A percentile compares a stretch with the other conserved stretches of the same genome.
phyloP scores from a whole-genome alignment of 805 yeast species.

The Yarrowia osloensis region DNA sequence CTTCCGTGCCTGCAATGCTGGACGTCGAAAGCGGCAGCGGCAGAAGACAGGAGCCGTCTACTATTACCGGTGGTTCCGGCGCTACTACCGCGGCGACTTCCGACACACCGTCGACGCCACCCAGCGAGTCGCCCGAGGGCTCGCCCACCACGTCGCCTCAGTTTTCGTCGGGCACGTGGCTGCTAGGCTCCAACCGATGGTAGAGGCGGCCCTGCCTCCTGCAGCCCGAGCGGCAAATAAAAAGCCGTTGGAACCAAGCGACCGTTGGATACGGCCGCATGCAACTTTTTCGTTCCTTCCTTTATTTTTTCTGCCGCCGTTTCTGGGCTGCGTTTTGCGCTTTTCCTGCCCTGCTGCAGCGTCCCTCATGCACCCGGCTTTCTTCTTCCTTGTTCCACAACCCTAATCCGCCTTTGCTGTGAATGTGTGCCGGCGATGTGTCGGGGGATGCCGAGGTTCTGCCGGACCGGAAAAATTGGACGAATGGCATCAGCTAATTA shows the following conservation, averaged over 20 bases:
- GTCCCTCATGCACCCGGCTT: not conserved
- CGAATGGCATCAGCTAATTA: not conserved
- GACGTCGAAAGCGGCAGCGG: not conserved
- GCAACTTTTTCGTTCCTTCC: not conserved
- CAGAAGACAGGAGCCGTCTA: not conserved
- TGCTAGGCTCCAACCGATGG: constrained; percentile 28
- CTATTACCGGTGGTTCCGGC: not conserved
- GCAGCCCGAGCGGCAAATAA: not conserved
- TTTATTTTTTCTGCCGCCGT: not conserved
- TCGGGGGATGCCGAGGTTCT: not conserved
- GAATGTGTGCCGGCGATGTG: not conserved
- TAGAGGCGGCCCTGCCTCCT: not conserved
- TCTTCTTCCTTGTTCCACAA: not conserved
- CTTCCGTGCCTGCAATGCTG: constrained; percentile 17
- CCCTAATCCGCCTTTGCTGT: not conserved
- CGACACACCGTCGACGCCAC: not conserved
- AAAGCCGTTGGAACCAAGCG: constrained; percentile 20
- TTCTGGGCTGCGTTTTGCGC: not conserved
- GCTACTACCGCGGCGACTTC: not conserved
- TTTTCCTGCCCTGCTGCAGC: not conserved
- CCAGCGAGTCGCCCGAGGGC: not conserved
- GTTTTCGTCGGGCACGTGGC: constrained; percentile 22
- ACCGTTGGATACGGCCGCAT: constrained; percentile 28
- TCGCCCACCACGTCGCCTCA: constrained; percentile 21
- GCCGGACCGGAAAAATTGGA: not conserved